Conservation (phyloP, 345 rosid species). For the Firmiana major region DNA sequence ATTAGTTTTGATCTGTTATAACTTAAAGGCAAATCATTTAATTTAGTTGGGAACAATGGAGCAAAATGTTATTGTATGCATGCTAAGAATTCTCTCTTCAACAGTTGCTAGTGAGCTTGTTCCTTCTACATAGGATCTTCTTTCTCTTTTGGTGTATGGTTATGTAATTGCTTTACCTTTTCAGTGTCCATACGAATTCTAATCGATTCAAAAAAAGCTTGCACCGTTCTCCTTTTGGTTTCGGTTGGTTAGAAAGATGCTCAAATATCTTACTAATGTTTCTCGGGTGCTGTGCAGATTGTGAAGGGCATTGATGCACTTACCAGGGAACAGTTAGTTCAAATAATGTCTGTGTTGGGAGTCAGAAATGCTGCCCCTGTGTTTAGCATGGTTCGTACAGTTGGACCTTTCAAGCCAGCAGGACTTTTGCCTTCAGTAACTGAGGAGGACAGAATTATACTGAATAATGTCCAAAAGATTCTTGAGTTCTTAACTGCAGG, state of each 20-base stretch:
- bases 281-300: slow-evolving; percentile 44
- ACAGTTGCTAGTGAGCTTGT: background rate
- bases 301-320: slow-evolving; percentile 95
- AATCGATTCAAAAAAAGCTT: background rate
- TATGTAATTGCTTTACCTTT: background rate
- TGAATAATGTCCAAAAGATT: slow-evolving; percentile 76
- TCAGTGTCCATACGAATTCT: background rate
- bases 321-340: slow-evolving; percentile 85
- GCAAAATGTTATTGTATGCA: background rate
- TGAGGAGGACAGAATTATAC: slow-evolving; percentile 69
- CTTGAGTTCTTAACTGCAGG: slow-evolving; percentile 74
- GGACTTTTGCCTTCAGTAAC: slow-evolving; percentile 77
- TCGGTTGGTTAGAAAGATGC: slow-evolving; percentile 2
- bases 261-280: background rate
- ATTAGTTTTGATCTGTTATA: background rate
- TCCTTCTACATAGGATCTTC: background rate
- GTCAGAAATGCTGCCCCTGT: slow-evolving; percentile 57
- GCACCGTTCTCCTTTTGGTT: background rate
- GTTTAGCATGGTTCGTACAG: slow-evolving; percentile 74
- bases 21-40: background rate
- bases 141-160: background rate
- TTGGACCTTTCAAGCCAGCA: slow-evolving; percentile 70
- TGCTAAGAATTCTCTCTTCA: background rate
- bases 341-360: slow-evolving; percentile 63
- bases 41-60: background rate